These are phyloP conservation scores for Lantana camara DNA, from an alignment of 257 asterid species.

Conservation along the genomic window DNA sequence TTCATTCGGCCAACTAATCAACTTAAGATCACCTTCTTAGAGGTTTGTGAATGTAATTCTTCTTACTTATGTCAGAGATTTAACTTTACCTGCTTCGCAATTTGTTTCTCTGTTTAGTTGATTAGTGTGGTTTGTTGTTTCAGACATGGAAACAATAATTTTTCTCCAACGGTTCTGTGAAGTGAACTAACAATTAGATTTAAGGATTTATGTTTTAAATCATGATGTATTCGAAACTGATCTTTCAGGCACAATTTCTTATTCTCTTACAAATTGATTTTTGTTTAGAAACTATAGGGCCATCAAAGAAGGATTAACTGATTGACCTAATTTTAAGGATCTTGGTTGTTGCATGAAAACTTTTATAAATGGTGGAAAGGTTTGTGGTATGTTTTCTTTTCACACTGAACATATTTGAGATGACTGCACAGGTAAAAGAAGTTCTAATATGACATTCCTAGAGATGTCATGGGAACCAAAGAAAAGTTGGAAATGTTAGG, in stretches of 20 bases:
- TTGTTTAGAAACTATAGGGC: background rate
- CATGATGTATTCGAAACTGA: background rate
- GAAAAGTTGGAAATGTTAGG: background rate
- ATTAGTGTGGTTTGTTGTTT: slow-evolving; percentile 9
- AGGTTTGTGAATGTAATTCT: slow-evolving; percentile 57
- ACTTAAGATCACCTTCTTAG: slow-evolving; percentile 94
- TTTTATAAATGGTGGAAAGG: too few species aligned
- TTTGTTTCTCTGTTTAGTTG: slow-evolving; percentile 12
- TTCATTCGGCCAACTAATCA: slow-evolving; percentile 76
- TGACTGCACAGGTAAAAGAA: background rate
- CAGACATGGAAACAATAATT: background rate
- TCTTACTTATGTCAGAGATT: slow-evolving; percentile 25
- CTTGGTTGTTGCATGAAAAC: background rate
- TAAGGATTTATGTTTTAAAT: background rate
- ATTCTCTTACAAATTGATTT: background rate
- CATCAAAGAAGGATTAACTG: background rate
- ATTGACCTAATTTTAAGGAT: background rate
- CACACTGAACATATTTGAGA: background rate
- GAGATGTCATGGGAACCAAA: background rate
- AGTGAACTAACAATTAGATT: background rate
- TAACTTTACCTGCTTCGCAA: background rate
- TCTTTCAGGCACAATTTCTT: background rate
- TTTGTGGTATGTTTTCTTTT: background rate
- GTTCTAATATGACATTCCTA: background rate
- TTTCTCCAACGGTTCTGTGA: background rate